These are phyloP conservation scores for Tuber umbilicatum DNA, from an alignment of 495 filamentous ascomycete species.

Conservation along the genomic window DNA sequence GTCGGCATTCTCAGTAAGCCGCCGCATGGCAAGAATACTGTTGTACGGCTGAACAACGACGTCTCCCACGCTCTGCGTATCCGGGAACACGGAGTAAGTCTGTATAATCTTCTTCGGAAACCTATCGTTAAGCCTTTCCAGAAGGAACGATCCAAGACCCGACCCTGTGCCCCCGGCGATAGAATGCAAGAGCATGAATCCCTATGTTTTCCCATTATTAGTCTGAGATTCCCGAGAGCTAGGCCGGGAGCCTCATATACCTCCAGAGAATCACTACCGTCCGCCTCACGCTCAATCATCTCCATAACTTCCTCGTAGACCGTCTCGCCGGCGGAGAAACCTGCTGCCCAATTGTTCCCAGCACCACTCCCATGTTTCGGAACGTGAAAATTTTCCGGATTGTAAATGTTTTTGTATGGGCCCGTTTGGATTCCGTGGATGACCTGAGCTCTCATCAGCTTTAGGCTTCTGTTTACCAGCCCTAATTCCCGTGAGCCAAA, in stretches of 20 bases:
- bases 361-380: conserved; percentile 86
- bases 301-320: conserved; percentile 97
- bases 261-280: conserved; percentile 94
- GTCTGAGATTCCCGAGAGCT: neutral
- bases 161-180: conserved; percentile 97
- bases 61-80: conserved; percentile 72
- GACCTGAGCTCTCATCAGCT: conserved; percentile 50
- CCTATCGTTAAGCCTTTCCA: conserved; percentile 94
- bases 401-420: conserved; percentile 95
- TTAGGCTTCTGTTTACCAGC: neutral
- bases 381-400: conserved; percentile 96
- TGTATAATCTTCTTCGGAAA: conserved; percentile 99
- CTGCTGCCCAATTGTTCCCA: conserved; percentile 96
- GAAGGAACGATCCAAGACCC: conserved; percentile 83
- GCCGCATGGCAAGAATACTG: conserved; percentile 81
- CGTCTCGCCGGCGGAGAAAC: conserved; percentile 81
- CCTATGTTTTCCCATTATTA: conserved; percentile 47
- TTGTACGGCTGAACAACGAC: conserved; percentile 99
- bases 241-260: conserved; percentile 43
- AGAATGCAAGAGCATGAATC: conserved; percentile 97
- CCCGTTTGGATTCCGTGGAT: conserved; percentile 88
- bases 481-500: neutral
- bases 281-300: conserved; percentile 98
- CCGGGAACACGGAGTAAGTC: conserved; percentile 96
- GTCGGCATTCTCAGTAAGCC: conserved; percentile 91